These are phyloP conservation scores for Chenopodium suecicum DNA, from an alignment of 148 eudicot genomes.

Conservation along the genomic window DNA sequence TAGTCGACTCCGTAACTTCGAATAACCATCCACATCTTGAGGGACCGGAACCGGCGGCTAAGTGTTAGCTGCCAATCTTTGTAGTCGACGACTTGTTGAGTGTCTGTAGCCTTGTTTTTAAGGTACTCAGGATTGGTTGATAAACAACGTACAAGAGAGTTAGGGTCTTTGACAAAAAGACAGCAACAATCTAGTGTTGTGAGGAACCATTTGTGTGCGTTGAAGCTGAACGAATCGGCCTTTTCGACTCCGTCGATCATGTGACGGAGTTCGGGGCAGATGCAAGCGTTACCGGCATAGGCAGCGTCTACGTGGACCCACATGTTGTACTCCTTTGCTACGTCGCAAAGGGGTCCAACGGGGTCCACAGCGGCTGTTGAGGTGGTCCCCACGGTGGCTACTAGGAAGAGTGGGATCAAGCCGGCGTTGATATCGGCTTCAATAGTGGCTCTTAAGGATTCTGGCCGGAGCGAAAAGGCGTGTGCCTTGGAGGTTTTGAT, in stretches of 20 bases:
- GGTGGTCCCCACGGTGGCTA: slow-evolving; percentile 48
- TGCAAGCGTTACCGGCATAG: slow-evolving; percentile 60
- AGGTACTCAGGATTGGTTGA: slow-evolving; percentile 50
- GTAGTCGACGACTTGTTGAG: slow-evolving; percentile 54
- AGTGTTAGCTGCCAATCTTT: slow-evolving; percentile 62
- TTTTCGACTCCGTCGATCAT: slow-evolving; percentile 45
- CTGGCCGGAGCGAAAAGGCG: slow-evolving; percentile 27
- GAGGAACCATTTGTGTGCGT: slow-evolving; percentile 62
- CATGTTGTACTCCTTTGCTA: slow-evolving; percentile 33
- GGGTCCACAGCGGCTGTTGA: slow-evolving; percentile 41
- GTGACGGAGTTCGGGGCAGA: slow-evolving; percentile 50
- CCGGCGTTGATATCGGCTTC: slow-evolving; percentile 30
- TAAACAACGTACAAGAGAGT: slow-evolving; percentile 32
- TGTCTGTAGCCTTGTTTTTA: slow-evolving; percentile 48
- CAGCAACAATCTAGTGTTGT: slow-evolving; percentile 57
- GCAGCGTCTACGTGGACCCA: slow-evolving; percentile 65
- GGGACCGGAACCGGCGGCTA: slow-evolving; percentile 49
- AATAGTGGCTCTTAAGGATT: slow-evolving; percentile 20
- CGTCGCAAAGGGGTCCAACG: slow-evolving; percentile 25
- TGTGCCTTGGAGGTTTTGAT: slow-evolving; percentile 28
- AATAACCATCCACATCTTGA: slow-evolving; percentile 57
- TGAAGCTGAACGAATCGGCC: slow-evolving; percentile 50
- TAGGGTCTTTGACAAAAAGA: slow-evolving; percentile 48
- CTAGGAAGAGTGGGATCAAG: slow-evolving; percentile 34
- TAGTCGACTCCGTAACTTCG: slow-evolving; percentile 46